Conservation (phyloP, 2,329 filamentous ascomycete species). For the Fusarium chaquense region DNA sequence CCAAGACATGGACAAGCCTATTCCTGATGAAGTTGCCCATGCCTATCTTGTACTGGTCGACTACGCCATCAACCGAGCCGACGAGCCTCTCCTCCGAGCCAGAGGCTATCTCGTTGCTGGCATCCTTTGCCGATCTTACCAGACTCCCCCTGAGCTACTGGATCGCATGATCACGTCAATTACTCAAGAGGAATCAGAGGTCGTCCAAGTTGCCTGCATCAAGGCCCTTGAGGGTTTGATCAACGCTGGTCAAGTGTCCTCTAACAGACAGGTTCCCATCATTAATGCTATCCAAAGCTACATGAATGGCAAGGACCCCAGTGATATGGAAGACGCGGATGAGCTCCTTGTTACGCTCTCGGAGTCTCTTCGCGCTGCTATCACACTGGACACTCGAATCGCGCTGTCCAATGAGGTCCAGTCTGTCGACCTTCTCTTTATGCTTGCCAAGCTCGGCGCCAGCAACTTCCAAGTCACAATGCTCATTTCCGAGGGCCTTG, state of each 20-base stretch:
- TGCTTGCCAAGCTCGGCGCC: conserved; percentile 87
- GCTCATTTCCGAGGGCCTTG: conserved; percentile 89
- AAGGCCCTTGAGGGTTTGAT: conserved; percentile 82
- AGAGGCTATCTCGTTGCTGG: conserved; percentile 90
- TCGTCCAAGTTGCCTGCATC: conserved; percentile 92
- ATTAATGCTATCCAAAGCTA: conserved; percentile 77
- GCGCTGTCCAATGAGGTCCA: conserved; percentile 78
- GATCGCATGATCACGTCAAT: conserved; percentile 82
- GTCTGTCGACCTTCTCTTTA: conserved; percentile 86
- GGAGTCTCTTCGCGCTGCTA: conserved; percentile 85
- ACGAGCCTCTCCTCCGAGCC: conserved; percentile 83
- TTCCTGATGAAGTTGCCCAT: conserved; percentile 76
- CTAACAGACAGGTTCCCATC: conserved; percentile 70
- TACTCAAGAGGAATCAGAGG: conserved; percentile 79
- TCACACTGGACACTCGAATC: conserved; percentile 81
- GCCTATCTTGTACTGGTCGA: conserved; percentile 85
- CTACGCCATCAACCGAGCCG: conserved; percentile 75
- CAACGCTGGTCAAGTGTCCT: conserved; percentile 62
- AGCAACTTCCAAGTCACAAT: conserved; percentile 91
- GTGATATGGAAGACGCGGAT: conserved; percentile 87
- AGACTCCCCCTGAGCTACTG: conserved; percentile 73
- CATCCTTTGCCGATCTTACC: conserved; percentile 76
- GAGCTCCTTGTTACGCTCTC: conserved; percentile 92
- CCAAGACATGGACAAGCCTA: conserved; percentile 77
- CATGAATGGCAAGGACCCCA: conserved; percentile 81